phyloP scores from a whole-genome alignment of 129 eudicot genomes.

The Escallonia rubra region DNA sequence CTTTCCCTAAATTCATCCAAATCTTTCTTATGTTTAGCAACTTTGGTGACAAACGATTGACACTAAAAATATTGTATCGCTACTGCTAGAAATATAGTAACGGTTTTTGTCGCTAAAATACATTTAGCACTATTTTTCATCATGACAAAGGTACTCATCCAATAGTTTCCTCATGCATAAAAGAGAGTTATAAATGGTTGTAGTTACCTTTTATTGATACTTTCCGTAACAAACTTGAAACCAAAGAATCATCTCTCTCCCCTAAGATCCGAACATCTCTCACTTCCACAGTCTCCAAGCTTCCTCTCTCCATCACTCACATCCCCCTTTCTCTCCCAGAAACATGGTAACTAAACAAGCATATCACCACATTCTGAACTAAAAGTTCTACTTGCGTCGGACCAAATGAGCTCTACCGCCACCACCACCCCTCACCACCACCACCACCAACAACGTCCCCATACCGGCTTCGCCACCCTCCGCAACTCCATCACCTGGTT shows the following conservation, averaged over 20 bases:
- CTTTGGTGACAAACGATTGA: too few species aligned
- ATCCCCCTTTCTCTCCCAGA: slow-evolving; percentile 11
- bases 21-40: too few species aligned
- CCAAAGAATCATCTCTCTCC: background rate
- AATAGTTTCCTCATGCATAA: too few species aligned
- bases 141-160: too few species aligned
- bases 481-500: slow-evolving; percentile 29
- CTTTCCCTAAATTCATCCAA: too few species aligned
- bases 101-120: too few species aligned
- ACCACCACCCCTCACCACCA: slow-evolving; percentile 9
- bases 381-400: background rate
- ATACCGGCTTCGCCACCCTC: slow-evolving; percentile 20
- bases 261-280: slow-evolving; percentile 39
- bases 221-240: too few species aligned
- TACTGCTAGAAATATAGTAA: too few species aligned
- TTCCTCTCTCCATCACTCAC: slow-evolving; percentile 23
- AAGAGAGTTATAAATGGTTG: too few species aligned
- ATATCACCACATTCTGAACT: slow-evolving; percentile 6
- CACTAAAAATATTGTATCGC: too few species aligned
- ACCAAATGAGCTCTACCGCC: slow-evolving; percentile 16
- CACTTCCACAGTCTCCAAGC: slow-evolving; percentile 8
- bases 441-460: slow-evolving; percentile 24
- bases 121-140: too few species aligned
- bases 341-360: slow-evolving; percentile 12
- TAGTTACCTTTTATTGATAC: too few species aligned